Evolutionary conservation across 805 yeast species (phyloP).

Genomic region (Maudiozyma bulderi): DNA sequence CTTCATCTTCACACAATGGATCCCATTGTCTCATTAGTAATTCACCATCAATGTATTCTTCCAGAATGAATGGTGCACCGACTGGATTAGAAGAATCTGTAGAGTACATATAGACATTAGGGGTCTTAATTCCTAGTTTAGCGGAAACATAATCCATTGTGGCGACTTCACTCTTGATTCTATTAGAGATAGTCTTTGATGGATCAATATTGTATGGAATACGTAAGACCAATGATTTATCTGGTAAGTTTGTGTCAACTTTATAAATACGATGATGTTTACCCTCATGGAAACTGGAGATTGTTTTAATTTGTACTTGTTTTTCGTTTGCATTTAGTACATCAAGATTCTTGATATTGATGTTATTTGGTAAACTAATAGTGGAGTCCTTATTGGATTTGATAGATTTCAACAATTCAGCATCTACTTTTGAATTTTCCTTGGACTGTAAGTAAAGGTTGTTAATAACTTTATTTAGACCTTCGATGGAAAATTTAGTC

Average conservation of each 20-base stretch:
- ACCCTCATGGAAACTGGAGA: constrained; percentile 86
- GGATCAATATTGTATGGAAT: constrained; percentile 75
- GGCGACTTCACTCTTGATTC: constrained; percentile 84
- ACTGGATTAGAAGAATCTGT: constrained; percentile 51
- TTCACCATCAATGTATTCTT: constrained; percentile 74
- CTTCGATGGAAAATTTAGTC: constrained; percentile 75
- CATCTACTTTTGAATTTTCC: constrained; percentile 16
- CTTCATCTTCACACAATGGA: constrained; percentile 57
- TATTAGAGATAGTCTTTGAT: constrained; percentile 51
- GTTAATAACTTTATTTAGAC: constrained; percentile 47
- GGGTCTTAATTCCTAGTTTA: constrained; percentile 61
- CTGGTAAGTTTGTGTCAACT: constrained; percentile 47
- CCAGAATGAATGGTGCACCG: constrained; percentile 64
- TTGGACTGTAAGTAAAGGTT: constrained; percentile 34
- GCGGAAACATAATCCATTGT: constrained; percentile 71
- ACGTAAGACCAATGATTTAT: constrained; percentile 60
- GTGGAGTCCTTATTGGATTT: constrained; percentile 31
- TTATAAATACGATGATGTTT: constrained; percentile 85
- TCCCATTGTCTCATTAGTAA: constrained; percentile 85
- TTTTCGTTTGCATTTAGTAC: constrained; percentile 34
- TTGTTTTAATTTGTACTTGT: constrained; percentile 46
- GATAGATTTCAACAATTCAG: constrained; percentile 23
- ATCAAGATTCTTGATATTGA: constrained; percentile 36
- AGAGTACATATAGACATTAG: constrained; percentile 62
- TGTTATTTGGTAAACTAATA: constrained; percentile 41